Conservation (phyloP, 208 protist genomes). For the Acanthamoeba lenticulata region DNA sequence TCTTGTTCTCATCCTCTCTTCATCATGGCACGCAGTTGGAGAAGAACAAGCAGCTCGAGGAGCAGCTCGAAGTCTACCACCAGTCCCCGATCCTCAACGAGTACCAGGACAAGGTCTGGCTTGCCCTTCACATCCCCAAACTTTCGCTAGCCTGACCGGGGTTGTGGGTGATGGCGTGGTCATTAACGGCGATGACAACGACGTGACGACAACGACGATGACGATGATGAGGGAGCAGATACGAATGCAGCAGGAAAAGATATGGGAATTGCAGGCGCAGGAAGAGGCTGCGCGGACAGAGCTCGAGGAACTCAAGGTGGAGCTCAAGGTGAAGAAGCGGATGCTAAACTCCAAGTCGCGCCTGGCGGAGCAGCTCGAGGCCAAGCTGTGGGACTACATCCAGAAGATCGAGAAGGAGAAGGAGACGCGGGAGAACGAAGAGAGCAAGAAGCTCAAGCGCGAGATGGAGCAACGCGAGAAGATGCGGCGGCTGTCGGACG, state of each 20-base stretch:
- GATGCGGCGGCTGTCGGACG: background rate
- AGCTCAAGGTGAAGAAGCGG: constrained; percentile 48
- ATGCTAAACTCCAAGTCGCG: constrained; percentile 17
- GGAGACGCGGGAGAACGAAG: constrained; percentile 36
- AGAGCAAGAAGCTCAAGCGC: constrained; percentile 47
- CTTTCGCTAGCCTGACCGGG: background rate
- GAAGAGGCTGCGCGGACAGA: background rate
- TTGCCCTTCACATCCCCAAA: background rate
- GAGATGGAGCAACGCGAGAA: constrained; percentile 48
- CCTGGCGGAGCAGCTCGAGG: constrained; percentile 23
- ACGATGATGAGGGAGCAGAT: background rate
- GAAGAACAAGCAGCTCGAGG: constrained; percentile 44
- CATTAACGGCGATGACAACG: too few relatives aligned
- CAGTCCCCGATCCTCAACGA: constrained; percentile 32
- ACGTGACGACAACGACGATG: background rate
- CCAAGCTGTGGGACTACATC: constrained; percentile 50
- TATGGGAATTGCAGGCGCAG: constrained; percentile 4
- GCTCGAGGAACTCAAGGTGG: constrained; percentile 32
- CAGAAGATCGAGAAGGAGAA: constrained; percentile 57
- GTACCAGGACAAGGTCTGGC: constrained; percentile 23
- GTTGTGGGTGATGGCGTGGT: too few relatives aligned
- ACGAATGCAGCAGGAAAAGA: constrained; percentile 10
- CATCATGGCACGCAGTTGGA: background rate
- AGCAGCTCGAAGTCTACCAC: background rate
- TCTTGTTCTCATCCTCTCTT: background rate